Percentiles rank a stretch among this genome's conserved stretches.
These are phyloP conservation scores for Lobosporangium transversale DNA, from an alignment of 192 early-diverging fungal species.

Conservation along the genomic window DNA sequence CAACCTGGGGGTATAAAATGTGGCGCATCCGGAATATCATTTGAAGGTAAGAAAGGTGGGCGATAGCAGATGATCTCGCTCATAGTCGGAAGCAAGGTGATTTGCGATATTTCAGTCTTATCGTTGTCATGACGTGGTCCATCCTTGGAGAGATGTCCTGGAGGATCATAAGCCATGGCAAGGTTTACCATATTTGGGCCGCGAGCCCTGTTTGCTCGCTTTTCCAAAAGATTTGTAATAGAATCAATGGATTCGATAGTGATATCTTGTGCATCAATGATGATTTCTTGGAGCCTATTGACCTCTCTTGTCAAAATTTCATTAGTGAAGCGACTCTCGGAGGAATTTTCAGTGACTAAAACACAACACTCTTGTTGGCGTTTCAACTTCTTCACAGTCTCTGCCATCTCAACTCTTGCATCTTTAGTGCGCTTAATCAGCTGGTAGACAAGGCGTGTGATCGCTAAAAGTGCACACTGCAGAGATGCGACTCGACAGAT, in stretches of 20 bases:
- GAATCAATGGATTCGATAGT: background rate
- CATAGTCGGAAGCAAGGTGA: conserved; percentile 64
- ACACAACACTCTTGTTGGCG: background rate
- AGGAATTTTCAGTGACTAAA: background rate
- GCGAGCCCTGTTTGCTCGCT: background rate
- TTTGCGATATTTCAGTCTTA: conserved; percentile 48
- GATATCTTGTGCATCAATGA: conserved; percentile 16
- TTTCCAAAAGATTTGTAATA: background rate
- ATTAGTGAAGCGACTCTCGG: conserved; percentile 17
- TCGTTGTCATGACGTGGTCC: conserved; percentile 69
- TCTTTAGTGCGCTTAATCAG: conserved; percentile 41
- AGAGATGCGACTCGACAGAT: conserved; percentile 16
- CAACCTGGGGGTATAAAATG: conserved; percentile 60
- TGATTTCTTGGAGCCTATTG: conserved; percentile 6
- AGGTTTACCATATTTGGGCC: conserved; percentile 8
- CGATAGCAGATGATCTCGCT: conserved; percentile 55
- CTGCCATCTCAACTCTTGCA: conserved; percentile 18
- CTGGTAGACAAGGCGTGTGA: conserved; percentile 50
- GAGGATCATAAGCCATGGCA: conserved; percentile 18
- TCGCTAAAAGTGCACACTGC: conserved; percentile 34
- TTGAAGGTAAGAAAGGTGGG: conserved; percentile 62
- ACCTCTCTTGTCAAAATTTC: conserved; percentile 17
- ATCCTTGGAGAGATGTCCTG: conserved; percentile 48
- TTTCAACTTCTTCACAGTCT: conserved; percentile 8
- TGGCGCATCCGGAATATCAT: conserved; percentile 47